Percentiles rank a stretch among this genome's conserved stretches.
These are phyloP conservation scores for Leishmania amazonensis DNA, from an alignment of 208 protist genomes.

Conservation along the genomic window DNA sequence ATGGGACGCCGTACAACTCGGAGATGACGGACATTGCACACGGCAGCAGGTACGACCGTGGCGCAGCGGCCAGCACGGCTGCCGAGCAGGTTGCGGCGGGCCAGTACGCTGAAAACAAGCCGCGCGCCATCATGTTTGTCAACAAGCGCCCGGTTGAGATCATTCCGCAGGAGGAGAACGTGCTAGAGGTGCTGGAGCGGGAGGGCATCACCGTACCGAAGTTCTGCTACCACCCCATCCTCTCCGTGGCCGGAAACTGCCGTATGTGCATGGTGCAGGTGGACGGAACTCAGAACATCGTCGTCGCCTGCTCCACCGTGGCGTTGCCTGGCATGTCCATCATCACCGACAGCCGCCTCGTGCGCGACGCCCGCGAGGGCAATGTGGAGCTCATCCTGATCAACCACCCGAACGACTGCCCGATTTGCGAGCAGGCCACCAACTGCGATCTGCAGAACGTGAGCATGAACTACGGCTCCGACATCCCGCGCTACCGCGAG, in stretches of 20 bases:
- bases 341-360: slow-evolving; percentile 94
- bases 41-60: slow-evolving; percentile 63
- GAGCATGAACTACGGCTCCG: slow-evolving; percentile 91
- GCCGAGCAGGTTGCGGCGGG: slow-evolving; percentile 78
- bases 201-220: slow-evolving; percentile 92
- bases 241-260: slow-evolving; percentile 97
- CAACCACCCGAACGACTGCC: slow-evolving; percentile 97
- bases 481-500: slow-evolving; percentile 88
- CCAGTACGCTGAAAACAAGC: slow-evolving; percentile 87
- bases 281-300: slow-evolving; percentile 94
- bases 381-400: slow-evolving; percentile 97
- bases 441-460: slow-evolving; percentile 97
- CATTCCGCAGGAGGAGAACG: slow-evolving; percentile 91
- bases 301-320: slow-evolving; percentile 96
- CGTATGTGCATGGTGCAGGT: slow-evolving; percentile 98
- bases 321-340: slow-evolving; percentile 95
- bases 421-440: slow-evolving; percentile 97
- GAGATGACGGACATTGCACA: slow-evolving; percentile 60
- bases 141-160: slow-evolving; percentile 92
- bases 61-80: slow-evolving; percentile 42
- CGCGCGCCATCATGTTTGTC: slow-evolving; percentile 92
- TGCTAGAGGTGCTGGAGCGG: slow-evolving; percentile 89
- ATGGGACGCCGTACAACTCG: slow-evolving; percentile 74
- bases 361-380: slow-evolving; percentile 95
- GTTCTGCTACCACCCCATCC: slow-evolving; percentile 93